A percentile compares a stretch with the other conserved stretches of the same genome.
Conservation (phyloP, 257 asterid species). For the Plantago major region DNA sequence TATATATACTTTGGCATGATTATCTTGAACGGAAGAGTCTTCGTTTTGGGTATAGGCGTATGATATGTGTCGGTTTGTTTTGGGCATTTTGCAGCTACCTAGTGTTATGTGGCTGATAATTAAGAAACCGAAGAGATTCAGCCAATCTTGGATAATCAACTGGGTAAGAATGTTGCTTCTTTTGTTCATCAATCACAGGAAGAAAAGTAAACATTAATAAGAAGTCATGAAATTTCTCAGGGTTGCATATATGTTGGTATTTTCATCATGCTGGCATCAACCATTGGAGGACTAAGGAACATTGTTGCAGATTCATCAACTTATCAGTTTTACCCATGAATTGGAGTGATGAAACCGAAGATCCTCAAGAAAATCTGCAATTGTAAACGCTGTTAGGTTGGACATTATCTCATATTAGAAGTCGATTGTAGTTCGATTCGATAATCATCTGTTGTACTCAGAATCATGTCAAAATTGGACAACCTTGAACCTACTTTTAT, state of each 20-base stretch:
- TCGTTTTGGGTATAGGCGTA: neutral
- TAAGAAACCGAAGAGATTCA: slow-evolving; percentile 68
- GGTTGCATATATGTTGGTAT: slow-evolving; percentile 45
- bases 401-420: no score
- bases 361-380: no score
- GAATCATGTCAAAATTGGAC: no score
- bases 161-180: slow-evolving; percentile 46
- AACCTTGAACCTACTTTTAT: no score
- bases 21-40: neutral
- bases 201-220: neutral
- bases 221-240: slow-evolving; percentile 29
- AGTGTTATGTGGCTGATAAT: slow-evolving; percentile 76
- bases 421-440: no score
- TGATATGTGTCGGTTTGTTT: neutral
- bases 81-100: slow-evolving; percentile 56
- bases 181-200: neutral
- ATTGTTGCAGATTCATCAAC: slow-evolving; percentile 67
- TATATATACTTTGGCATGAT: neutral
- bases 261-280: slow-evolving; percentile 78
- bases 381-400: no score
- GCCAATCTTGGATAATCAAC: slow-evolving; percentile 71
- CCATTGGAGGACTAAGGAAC: slow-evolving; percentile 76
- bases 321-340: slow-evolving; percentile 66
- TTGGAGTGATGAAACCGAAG: no score
- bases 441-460: no score